phyloP scores from a whole-genome alignment of 2,329 filamentous ascomycete species.

The Microdochium paspali region DNA sequence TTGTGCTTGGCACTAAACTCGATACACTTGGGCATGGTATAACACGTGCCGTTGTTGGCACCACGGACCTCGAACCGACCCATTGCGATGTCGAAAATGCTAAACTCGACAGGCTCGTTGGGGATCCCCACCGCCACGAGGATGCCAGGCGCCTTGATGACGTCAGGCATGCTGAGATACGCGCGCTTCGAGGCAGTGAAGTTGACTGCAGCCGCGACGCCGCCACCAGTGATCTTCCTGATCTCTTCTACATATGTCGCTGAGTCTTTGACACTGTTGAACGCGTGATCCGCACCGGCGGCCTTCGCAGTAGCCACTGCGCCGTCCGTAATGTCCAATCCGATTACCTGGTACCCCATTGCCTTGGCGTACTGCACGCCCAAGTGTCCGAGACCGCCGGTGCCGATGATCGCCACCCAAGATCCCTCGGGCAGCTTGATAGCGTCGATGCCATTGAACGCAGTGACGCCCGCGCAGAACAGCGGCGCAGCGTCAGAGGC shows the following conservation, averaged over 20 bases:
- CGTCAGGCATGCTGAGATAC: not conserved
- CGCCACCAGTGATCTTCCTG: not conserved
- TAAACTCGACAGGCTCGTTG: not conserved
- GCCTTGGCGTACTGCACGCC: constrained; percentile 15
- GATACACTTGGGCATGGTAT: not conserved
- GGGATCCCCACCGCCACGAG: not conserved
- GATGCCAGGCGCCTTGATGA: not conserved
- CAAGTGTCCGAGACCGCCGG: constrained; percentile 15
- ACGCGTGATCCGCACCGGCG: not conserved
- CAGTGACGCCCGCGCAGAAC: constrained; percentile 18
- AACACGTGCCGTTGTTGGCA: not conserved
- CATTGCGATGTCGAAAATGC: not conserved
- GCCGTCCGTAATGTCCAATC: constrained; percentile 11
- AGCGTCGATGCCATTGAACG: constrained; percentile 10
- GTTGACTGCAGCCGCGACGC: not conserved
- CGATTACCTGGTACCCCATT: constrained; percentile 13
- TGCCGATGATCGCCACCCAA: constrained; percentile 15
- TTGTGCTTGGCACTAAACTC: not conserved
- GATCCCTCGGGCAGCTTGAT: constrained; percentile 6
- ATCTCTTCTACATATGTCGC: not conserved
- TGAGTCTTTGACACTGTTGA: not conserved
- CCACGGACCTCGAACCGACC: not conserved
- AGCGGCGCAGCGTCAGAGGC: constrained; percentile 13
- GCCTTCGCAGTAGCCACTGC: constrained; percentile 6
- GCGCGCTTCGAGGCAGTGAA: not conserved